Percentiles rank a stretch among this genome's conserved stretches.
These are phyloP conservation scores for Neonectria sp. DNA, from an alignment of 2,329 filamentous ascomycete genomes.

Conservation along the genomic window DNA sequence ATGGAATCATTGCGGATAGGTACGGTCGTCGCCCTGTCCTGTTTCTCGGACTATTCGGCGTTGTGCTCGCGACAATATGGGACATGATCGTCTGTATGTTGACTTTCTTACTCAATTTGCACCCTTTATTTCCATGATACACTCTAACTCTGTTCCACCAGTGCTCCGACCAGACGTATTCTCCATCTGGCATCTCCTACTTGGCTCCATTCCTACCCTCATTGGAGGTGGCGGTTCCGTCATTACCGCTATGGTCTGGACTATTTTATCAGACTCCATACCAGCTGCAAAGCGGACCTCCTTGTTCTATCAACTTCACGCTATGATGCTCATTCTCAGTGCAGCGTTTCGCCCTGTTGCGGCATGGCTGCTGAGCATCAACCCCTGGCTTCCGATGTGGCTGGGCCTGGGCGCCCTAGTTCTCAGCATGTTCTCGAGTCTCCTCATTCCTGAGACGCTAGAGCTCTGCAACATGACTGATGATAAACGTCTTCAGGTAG, in stretches of 20 bases:
- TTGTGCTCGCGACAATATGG: slow-evolving; percentile 48
- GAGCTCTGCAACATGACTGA: slow-evolving; percentile 49
- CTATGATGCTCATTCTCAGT: slow-evolving; percentile 56
- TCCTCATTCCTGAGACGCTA: slow-evolving; percentile 61
- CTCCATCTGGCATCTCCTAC: slow-evolving; percentile 56
- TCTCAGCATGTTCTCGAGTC: slow-evolving; percentile 48
- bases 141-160: slow-evolving; percentile 29
- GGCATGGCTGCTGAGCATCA: slow-evolving; percentile 56
- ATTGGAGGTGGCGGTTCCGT: slow-evolving; percentile 60
- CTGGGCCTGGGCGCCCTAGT: slow-evolving; percentile 50
- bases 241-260: slow-evolving; percentile 61
- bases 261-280: slow-evolving; percentile 59
- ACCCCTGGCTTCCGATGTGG: slow-evolving; percentile 59
- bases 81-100: slow-evolving; percentile 52
- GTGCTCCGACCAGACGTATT: slow-evolving; percentile 55
- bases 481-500: slow-evolving; percentile 24
- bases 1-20: slow-evolving; percentile 62
- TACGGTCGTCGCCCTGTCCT: slow-evolving; percentile 61
- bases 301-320: slow-evolving; percentile 57
- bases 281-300: slow-evolving; percentile 55
- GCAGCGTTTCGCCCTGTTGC: slow-evolving; percentile 57
- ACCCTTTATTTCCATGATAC: slow-evolving; percentile 25
- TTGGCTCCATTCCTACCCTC: slow-evolving; percentile 52
- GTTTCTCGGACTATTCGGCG: slow-evolving; percentile 53
- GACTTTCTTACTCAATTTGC: neutral